Conservation (phyloP, 139 green algal species). For the Chlamydomonas sphaeroides region DNA sequence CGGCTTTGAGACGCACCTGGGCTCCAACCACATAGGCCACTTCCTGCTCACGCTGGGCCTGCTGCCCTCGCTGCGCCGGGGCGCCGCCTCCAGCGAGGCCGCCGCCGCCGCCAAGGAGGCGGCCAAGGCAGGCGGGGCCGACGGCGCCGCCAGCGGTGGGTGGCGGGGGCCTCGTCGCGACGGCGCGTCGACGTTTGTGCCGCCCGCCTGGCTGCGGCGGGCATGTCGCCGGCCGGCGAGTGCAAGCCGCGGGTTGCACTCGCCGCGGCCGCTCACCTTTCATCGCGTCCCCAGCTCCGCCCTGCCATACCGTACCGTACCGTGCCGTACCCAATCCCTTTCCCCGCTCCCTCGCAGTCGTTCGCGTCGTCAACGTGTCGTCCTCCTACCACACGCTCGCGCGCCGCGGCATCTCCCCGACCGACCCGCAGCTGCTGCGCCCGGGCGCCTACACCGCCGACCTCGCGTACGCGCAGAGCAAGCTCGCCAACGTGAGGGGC, state of each 20-base stretch:
- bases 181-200: no score
- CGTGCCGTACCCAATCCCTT: no score
- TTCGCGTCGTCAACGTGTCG: constrained; percentile 74
- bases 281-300: no score
- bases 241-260: no score
- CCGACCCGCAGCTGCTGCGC: not conserved
- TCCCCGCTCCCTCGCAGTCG: no score
- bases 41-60: constrained; percentile 82
- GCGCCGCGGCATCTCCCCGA: not conserved
- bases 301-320: no score
- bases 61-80: constrained; percentile 66
- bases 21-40: constrained; percentile 84
- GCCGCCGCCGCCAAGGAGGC: not conserved
- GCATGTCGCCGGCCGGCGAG: no score
- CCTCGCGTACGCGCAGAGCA: constrained; percentile 79
- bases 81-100: not conserved
- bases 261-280: no score
- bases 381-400: constrained; percentile 7
- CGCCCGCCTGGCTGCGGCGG: no score
- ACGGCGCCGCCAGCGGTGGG: not conserved
- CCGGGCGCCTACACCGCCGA: constrained; percentile 46
- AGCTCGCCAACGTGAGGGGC: constrained; percentile 74
- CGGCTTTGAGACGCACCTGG: constrained; percentile 85
- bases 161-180: no score
- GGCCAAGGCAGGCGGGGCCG: constrained; percentile 1